Percentiles rank a stretch among this genome's conserved stretches.
phyloP scores from a whole-genome alignment of 768 basidiomycete genomes.

The Leccinum uliginosum region DNA sequence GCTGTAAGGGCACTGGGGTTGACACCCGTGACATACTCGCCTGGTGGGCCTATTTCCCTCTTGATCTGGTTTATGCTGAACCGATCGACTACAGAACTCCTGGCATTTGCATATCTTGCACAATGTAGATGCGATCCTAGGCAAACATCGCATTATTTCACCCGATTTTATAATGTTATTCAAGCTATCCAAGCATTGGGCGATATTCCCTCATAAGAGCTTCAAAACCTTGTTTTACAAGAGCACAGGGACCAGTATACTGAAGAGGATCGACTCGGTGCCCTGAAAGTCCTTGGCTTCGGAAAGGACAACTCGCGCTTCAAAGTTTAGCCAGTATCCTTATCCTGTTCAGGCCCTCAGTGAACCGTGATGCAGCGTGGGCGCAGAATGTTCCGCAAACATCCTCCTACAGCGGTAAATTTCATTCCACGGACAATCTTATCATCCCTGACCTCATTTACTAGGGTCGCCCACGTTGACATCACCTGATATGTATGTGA shows the following conservation, averaged over 20 bases:
- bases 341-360: too few species aligned
- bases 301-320: slow-evolving; percentile 50
- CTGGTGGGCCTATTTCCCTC: slow-evolving; percentile 40
- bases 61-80: slow-evolving; percentile 1
- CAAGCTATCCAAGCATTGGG: slow-evolving; percentile 45
- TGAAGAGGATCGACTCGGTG: slow-evolving; percentile 45
- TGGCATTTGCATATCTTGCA: slow-evolving; percentile 72
- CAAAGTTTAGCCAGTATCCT: slow-evolving; percentile 52
- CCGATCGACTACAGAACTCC: slow-evolving; percentile 45
- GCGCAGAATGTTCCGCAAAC: slow-evolving; percentile 27
- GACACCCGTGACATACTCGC: slow-evolving; percentile 60
- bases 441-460: slow-evolving; percentile 35
- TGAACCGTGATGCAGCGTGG: slow-evolving; percentile 30
- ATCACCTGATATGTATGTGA: slow-evolving; percentile 43
- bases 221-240: slow-evolving; percentile 55
- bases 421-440: slow-evolving; percentile 25
- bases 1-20: slow-evolving; percentile 54
- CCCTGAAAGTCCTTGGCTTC: slow-evolving; percentile 58
- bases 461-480: slow-evolving; percentile 54
- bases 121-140: slow-evolving; percentile 79
- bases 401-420: slow-evolving; percentile 29
- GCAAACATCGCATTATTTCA: slow-evolving; percentile 60
- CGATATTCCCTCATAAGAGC: slow-evolving; percentile 39
- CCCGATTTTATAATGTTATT: slow-evolving; percentile 49
- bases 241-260: slow-evolving; percentile 68